Evolutionary conservation across 106 monocot genomes (phyloP), one percentile per base, ranked within the genome.

Genomic region (Alisma plantagoaquatica): DNA sequence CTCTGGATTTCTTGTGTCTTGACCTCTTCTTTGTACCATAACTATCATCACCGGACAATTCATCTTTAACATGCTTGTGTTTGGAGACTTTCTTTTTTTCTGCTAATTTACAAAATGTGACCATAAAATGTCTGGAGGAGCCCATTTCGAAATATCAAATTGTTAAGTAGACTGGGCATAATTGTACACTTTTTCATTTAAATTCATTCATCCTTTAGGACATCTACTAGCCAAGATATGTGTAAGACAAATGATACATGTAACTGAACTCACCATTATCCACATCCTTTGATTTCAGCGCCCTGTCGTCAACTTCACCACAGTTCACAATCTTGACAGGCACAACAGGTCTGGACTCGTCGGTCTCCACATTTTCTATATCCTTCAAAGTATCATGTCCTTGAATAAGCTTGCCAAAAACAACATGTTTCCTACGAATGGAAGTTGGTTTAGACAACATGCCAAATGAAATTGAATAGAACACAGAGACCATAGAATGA

Each of bases 341-440:
- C 64, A 78, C 61, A 49, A 77, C 51, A 56, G 96, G 96, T 17
- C 23, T 73, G 20, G 56, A 54, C 21, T 51, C 61, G 64, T 96
- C 73, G 53, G 85, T 81, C 43, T 89, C 78, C 63, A 82, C 84
- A 62, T 53, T 57, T 71, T 96, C 96, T 7, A 96, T 75, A 35
- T 71, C 78, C 64, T 72, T 89, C 48, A 96, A 58, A 43, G 75
- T 72, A 46, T 84, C 84, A 43, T 79, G 63, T 21, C 96, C 96
- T 10, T 43, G 14, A 41, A 89, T 62, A 47, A 96, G 84, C 76
- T 89, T 96, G 32, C 96, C 96, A 82, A 96, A 96, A 62, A 96
- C 96, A 66, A 84, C 89, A 74, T 89, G 89, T 49, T 88, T 96
- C 71, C 96, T n/a, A n/a, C n/a, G n/a, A n/a, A n/a, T n/a, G n/a